Conservation (phyloP, 345 rosid species). For the Euclidium syriacum region DNA sequence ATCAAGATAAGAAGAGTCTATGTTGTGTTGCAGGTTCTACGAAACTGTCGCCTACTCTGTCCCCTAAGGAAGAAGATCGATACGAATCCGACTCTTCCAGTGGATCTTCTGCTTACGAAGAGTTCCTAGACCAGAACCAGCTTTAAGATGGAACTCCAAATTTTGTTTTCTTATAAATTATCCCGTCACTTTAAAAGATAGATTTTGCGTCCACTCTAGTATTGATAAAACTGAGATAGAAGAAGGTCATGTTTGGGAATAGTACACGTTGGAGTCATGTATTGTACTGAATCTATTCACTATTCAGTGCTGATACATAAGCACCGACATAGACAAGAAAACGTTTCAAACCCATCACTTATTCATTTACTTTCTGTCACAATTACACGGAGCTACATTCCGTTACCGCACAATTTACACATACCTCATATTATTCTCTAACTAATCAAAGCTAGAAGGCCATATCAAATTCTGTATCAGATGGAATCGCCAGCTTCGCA, state of each 20-base stretch:
- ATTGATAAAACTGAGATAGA: no score
- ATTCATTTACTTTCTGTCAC: no score
- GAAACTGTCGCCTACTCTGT: slow-evolving; percentile 21
- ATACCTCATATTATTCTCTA: no score
- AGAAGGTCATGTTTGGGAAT: no score
- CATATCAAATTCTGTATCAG: slow-evolving; percentile 56
- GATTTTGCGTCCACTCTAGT: no score
- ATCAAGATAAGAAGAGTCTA: neutral
- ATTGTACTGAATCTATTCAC: no score
- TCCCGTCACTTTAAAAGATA: neutral
- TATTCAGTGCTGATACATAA: no score
- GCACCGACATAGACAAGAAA: no score
- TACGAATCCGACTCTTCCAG: slow-evolving; percentile 31
- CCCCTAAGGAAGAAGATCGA: slow-evolving; percentile 31
- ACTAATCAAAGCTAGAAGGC: slow-evolving; percentile 51
- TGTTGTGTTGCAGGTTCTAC: slow-evolving; percentile 28
- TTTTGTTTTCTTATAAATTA: slow-evolving; percentile 6
- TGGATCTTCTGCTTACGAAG: slow-evolving; percentile 36
- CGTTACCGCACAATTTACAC: no score
- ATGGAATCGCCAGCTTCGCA: slow-evolving; percentile 54
- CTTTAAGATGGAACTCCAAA: slow-evolving; percentile 5
- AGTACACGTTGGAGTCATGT: no score
- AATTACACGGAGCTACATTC: no score
- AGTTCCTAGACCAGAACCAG: slow-evolving; percentile 29
- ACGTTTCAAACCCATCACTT: no score